A percentile compares a stretch with the other conserved stretches of the same genome.
phyloP scores from a whole-genome alignment of 768 basidiomycete genomes.

The Cystofilobasidium macerans region DNA sequence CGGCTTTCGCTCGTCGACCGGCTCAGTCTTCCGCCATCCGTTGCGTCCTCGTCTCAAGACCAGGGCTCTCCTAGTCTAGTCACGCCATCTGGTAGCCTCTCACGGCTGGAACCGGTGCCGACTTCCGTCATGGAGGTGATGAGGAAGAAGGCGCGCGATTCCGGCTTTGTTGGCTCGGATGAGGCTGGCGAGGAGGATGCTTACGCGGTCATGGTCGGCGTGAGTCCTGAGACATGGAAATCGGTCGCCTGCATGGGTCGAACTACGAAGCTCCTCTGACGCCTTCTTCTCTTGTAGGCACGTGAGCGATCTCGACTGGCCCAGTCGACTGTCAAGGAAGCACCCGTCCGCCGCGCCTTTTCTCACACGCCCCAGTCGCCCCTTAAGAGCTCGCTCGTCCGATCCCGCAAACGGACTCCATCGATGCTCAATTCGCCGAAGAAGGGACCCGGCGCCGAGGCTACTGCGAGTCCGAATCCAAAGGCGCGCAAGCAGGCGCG shows the following conservation, averaged over 20 bases:
- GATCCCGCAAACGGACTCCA: neutral
- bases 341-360: neutral
- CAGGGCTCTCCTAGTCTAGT: neutral
- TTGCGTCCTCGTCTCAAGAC: neutral
- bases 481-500: constrained; percentile 11
- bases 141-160: neutral
- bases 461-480: constrained; percentile 7
- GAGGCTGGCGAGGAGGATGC: neutral
- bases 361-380: constrained; percentile 14
- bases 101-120: no score
- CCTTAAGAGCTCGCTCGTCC: constrained; percentile 1
- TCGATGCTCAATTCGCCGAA: neutral
- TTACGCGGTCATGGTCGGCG: neutral
- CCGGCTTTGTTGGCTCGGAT: neutral
- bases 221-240: neutral
- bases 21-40: neutral
- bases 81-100: constrained; percentile 6
- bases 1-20: neutral
- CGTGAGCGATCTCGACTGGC: neutral
- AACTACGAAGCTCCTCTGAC: no score
- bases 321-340: neutral
- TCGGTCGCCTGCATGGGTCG: no score
- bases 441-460: neutral
- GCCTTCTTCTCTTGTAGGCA: neutral
- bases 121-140: no score